Evolutionary conservation across 148 eudicot species (phyloP).

Genomic region (Rhododendron mucronatum): DNA sequence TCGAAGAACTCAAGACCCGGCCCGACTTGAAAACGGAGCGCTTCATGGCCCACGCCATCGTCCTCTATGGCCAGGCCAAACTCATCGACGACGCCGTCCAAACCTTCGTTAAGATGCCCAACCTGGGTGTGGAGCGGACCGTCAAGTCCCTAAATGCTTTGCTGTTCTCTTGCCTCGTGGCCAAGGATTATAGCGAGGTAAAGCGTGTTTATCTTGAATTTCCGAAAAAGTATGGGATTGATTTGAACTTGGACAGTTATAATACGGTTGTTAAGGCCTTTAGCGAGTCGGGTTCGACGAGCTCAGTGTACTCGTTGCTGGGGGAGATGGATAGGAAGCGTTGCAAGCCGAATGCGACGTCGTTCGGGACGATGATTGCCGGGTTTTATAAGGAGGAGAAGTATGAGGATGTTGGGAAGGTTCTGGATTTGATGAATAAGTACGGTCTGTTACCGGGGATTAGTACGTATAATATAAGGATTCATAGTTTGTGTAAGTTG

Average conservation of each 20-base stretch:
- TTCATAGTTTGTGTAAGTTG: constrained; percentile 76
- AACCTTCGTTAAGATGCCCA: constrained; percentile 57
- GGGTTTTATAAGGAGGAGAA: constrained; percentile 89
- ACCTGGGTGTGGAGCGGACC: constrained; percentile 47
- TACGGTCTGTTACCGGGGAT: constrained; percentile 37
- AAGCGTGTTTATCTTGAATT: constrained; percentile 55
- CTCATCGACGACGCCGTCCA: constrained; percentile 47
- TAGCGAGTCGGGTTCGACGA: constrained; percentile 53
- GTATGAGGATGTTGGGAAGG: constrained; percentile 71
- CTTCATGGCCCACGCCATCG: constrained; percentile 50
- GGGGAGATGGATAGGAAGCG: constrained; percentile 72
- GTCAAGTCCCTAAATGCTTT: constrained; percentile 65
- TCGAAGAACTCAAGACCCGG: constrained; percentile 52
- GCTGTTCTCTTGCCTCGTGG: constrained; percentile 59
- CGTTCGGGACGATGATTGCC: constrained; percentile 50
- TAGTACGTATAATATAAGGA: constrained; percentile 55
- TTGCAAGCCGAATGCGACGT: constrained; percentile 48
- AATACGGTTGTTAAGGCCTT: constrained; percentile 74
- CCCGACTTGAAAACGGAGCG: constrained; percentile 57
- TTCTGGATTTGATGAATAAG: constrained; percentile 45
- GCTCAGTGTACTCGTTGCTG: constrained; percentile 51
- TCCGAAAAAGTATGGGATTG: constrained; percentile 51
- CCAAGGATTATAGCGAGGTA: constrained; percentile 46
- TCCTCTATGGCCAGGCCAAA: constrained; percentile 74
- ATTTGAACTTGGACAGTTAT: constrained; percentile 56